phyloP scores from a whole-genome alignment of 129 eudicot species.

The Escallonia herrerae region DNA sequence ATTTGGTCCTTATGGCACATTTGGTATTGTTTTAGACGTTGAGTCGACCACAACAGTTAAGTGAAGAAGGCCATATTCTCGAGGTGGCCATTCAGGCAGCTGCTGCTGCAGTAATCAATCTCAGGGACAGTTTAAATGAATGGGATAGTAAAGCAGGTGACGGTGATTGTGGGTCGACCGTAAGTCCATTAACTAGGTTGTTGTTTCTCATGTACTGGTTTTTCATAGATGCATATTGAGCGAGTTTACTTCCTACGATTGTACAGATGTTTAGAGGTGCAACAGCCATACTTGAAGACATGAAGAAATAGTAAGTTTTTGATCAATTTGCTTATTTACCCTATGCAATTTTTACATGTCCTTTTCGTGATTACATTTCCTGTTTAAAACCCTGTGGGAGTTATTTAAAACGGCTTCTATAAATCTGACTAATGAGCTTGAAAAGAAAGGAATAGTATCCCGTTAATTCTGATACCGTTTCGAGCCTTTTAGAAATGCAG shows the following conservation, averaged over 20 bases:
- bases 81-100: slow-evolving; percentile 96
- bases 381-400: neutral
- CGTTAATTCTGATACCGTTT: neutral
- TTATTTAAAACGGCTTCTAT: neutral
- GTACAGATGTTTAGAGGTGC: slow-evolving; percentile 93
- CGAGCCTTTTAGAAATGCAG: neutral
- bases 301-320: slow-evolving; percentile 65
- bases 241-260: slow-evolving; percentile 3
- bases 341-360: neutral
- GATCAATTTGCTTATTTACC: neutral
- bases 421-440: neutral
- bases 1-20: neutral
- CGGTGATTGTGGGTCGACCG: slow-evolving; percentile 99
- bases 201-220: neutral
- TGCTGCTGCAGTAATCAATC: slow-evolving; percentile 45
- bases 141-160: slow-evolving; percentile 98
- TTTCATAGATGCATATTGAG: neutral
- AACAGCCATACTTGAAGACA: slow-evolving; percentile 75
- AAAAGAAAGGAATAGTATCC: neutral
- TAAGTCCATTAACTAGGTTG: slow-evolving; percentile 29
- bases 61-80: slow-evolving; percentile 59
- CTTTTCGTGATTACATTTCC: neutral
- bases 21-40: slow-evolving; percentile 34
- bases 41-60: slow-evolving; percentile 71
- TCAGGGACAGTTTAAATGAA: slow-evolving; percentile 69